A percentile compares a stretch with the other conserved stretches of the same genome.
Conservation (phyloP, 352 stramenopile genomes). For the Pythium myriotylum region DNA sequence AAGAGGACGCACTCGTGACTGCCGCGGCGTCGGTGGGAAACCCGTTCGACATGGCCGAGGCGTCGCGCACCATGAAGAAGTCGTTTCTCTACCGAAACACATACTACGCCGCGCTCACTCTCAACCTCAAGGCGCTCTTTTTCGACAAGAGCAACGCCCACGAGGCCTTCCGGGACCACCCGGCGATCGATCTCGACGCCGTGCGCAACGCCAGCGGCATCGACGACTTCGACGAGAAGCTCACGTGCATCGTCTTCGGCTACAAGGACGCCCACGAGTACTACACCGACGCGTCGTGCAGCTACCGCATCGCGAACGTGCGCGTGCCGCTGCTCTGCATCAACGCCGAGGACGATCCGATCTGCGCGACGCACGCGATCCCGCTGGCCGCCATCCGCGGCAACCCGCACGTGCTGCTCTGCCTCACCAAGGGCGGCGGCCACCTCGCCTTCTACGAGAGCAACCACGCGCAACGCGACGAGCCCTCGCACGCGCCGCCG, state of each 20-base stretch:
- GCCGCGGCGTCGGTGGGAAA: conserved; percentile 73
- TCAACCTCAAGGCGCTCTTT: conserved; percentile 57
- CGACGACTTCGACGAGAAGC: conserved; percentile 64
- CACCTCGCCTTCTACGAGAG: conserved; percentile 75
- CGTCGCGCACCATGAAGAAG: conserved; percentile 43
- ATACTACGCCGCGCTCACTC: conserved; percentile 55
- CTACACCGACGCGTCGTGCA: conserved; percentile 54
- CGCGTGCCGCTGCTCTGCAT: conserved; percentile 65
- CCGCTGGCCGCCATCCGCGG: conserved; percentile 38
- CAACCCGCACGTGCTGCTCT: conserved; percentile 71
- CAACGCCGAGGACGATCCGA: conserved; percentile 64
- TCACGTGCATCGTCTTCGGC: conserved; percentile 62
- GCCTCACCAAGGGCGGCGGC: conserved; percentile 59
- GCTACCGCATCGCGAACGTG: conserved; percentile 39
- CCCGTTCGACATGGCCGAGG: conserved; percentile 62
- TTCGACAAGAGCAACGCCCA: conserved; percentile 70
- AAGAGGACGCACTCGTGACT: conserved; percentile 39
- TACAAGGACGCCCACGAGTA: conserved; percentile 63
- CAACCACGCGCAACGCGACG: not conserved
- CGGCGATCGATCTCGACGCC: conserved; percentile 51
- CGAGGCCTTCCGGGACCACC: conserved; percentile 55
- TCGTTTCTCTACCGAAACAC: conserved; percentile 58
- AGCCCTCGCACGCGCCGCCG: not conserved
- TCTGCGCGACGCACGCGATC: conserved; percentile 43
- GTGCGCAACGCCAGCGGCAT: conserved; percentile 48